These are phyloP conservation scores for Pleochaeta shiraiana DNA, from an alignment of 2,329 filamentous ascomycete genomes.

Conservation along the genomic window DNA sequence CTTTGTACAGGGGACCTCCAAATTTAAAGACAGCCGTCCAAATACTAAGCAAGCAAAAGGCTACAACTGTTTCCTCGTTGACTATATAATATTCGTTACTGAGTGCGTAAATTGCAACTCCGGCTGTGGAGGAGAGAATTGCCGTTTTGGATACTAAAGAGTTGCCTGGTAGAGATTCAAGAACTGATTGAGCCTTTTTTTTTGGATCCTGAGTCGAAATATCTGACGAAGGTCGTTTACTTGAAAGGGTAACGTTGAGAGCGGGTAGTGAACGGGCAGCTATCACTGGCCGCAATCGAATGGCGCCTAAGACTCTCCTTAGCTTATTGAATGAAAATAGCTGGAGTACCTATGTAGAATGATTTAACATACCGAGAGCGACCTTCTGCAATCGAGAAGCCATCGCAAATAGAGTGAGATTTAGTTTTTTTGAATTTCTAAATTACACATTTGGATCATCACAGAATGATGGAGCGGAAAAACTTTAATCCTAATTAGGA, in stretches of 20 bases:
- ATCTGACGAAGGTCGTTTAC: slow-evolving; percentile 47
- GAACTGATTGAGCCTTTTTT: slow-evolving; percentile 88
- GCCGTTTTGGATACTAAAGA: slow-evolving; percentile 89
- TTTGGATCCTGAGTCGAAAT: slow-evolving; percentile 76
- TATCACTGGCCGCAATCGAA: slow-evolving; percentile 69
- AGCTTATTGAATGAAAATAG: too few species aligned
- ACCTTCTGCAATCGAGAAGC: slow-evolving; percentile 93
- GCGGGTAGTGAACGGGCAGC: slow-evolving; percentile 54
- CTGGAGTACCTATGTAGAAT: too few species aligned
- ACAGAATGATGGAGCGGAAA: neutral
- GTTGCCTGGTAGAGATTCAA: slow-evolving; percentile 84
- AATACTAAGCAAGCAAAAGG: slow-evolving; percentile 77
- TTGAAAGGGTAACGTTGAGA: slow-evolving; percentile 41
- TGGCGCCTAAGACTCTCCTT: slow-evolving; percentile 35
- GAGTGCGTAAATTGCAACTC: slow-evolving; percentile 81
- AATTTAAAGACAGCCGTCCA: slow-evolving; percentile 88
- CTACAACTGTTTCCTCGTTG: slow-evolving; percentile 96
- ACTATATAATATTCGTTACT: slow-evolving; percentile 99
- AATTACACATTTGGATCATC: too few species aligned
- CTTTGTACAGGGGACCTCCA: slow-evolving; percentile 73
- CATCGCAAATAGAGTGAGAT: slow-evolving; percentile 29
- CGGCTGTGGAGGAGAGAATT: slow-evolving; percentile 82
- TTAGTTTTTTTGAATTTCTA: too few species aligned
- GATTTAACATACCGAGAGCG: slow-evolving; percentile 54
- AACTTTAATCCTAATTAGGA: neutral